Evolutionary conservation across 352 stramenopile species (phyloP).

Genomic region (Phytophthora kernoviae): DNA sequence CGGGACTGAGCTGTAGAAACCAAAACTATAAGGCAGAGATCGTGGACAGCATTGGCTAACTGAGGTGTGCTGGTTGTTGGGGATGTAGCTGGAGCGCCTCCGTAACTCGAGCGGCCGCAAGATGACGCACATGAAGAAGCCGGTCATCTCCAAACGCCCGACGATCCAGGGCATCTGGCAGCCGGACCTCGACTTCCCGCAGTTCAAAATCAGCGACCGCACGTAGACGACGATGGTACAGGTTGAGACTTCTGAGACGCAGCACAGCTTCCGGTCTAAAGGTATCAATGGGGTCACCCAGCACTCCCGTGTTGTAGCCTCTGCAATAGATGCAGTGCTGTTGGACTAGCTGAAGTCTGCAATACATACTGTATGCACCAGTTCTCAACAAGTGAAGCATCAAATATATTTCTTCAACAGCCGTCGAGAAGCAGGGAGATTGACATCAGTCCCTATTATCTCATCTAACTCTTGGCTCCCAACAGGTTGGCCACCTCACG

Average conservation of each 20-base stretch:
- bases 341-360: slow-evolving; percentile 4
- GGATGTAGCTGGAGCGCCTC: slow-evolving; percentile 73
- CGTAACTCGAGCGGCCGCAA: slow-evolving; percentile 88
- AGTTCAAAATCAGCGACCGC: slow-evolving; percentile 83
- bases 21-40: not conserved
- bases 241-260: not conserved
- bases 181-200: slow-evolving; percentile 82
- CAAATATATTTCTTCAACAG: slow-evolving; percentile 51
- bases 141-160: slow-evolving; percentile 78
- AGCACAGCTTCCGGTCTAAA: not conserved
- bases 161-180: slow-evolving; percentile 90
- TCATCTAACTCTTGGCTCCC: slow-evolving; percentile 25
- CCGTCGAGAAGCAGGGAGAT: slow-evolving; percentile 17
- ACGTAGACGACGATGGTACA: slow-evolving; percentile 21
- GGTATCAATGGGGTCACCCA: too few relatives aligned
- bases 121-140: slow-evolving; percentile 88
- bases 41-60: not conserved
- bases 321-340: not conserved
- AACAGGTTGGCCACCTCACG: slow-evolving; percentile 8
- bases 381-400: slow-evolving; percentile 34
- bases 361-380: slow-evolving; percentile 12
- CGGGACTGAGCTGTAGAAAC: not conserved
- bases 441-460: slow-evolving; percentile 1
- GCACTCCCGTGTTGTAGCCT: too few relatives aligned
- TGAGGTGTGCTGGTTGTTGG: not conserved